A percentile compares a stretch with the other conserved stretches of the same genome.
Conservation (phyloP, 73 alveolate genomes). For the Diophrys appendiculata region DNA sequence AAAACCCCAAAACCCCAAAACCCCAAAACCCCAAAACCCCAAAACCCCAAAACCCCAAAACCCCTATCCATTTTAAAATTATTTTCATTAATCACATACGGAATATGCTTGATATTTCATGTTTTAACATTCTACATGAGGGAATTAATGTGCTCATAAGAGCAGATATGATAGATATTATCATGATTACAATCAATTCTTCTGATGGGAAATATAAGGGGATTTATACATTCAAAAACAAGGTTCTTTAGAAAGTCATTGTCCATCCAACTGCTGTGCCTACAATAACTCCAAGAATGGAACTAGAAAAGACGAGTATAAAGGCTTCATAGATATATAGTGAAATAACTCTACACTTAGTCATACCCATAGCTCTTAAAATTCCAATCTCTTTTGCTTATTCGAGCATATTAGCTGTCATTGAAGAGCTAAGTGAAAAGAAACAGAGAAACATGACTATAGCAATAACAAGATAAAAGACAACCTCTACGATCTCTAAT, state of each 20-base stretch:
- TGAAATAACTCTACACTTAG: conserved; percentile 69
- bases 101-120: too few relatives aligned
- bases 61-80: too few relatives aligned
- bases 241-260: conserved; percentile 88
- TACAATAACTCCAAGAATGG: conserved; percentile 90
- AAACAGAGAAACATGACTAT: conserved; percentile 92
- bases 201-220: conserved; percentile 55
- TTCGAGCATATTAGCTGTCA: conserved; percentile 95
- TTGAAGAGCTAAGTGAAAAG: conserved; percentile 92
- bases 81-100: too few relatives aligned
- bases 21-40: too few relatives aligned
- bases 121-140: too few relatives aligned
- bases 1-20: too few relatives aligned
- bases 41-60: too few relatives aligned
- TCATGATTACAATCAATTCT: conserved; percentile 30
- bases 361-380: conserved; percentile 91
- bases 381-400: conserved; percentile 96
- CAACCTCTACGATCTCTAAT: conserved; percentile 8
- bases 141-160: too few relatives aligned
- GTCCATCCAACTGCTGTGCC: conserved; percentile 96
- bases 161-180: conserved; percentile 42
- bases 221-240: conserved; percentile 74
- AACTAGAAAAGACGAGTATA: conserved; percentile 84
- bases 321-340: conserved; percentile 93
- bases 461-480: conserved; percentile 81